Evolutionary conservation across 805 yeast genomes (phyloP).

Genomic region (Monosporozyma servazzii): DNA sequence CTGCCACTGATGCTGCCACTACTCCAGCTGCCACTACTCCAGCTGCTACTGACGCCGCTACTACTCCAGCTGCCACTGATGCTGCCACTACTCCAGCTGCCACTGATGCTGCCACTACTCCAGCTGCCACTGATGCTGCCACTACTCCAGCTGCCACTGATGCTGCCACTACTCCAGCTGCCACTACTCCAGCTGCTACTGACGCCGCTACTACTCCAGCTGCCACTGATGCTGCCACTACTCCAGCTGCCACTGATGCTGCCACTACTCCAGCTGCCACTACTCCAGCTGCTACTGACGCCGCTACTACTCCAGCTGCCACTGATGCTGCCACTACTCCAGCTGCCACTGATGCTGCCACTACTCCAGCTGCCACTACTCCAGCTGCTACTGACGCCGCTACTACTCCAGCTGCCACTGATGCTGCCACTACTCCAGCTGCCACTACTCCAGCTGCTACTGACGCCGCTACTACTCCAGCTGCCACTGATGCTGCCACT

Average conservation of each 20-base stretch:
- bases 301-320: not conserved
- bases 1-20: not conserved
- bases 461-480: not conserved
- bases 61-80: not conserved
- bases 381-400: too few relatives aligned
- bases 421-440: constrained; percentile 5
- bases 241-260: constrained; percentile 6
- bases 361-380: constrained; percentile 4
- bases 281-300: not conserved
- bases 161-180: too few relatives aligned
- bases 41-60: not conserved
- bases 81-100: not conserved
- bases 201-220: constrained; percentile 5
- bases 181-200: not conserved
- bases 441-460: not conserved
- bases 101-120: not conserved
- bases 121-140: not conserved
- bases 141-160: not conserved
- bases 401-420: constrained; percentile 3
- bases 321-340: not conserved
- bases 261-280: constrained; percentile 3
- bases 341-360: constrained; percentile 4
- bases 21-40: not conserved
- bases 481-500: not conserved
- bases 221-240: constrained; percentile 3